These are phyloP conservation scores for Hylodesmum podocarpum DNA, from an alignment of 306 rosid genomes.

Conservation along the genomic window DNA sequence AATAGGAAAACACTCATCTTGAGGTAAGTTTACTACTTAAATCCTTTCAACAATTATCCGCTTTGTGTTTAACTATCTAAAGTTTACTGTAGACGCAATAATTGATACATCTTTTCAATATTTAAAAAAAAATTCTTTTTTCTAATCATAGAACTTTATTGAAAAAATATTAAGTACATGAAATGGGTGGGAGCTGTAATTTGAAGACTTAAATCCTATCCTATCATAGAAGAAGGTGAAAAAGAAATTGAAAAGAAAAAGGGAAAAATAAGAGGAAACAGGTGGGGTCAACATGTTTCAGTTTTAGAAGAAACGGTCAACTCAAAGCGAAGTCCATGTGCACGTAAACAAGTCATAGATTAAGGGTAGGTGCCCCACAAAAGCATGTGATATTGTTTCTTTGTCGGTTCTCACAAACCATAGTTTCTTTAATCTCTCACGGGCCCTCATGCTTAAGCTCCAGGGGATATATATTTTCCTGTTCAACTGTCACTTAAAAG, in stretches of 20 bases:
- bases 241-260: not conserved
- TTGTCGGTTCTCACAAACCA: conserved; percentile 34
- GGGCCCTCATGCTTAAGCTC: not conserved
- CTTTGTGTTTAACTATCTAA: too few species aligned
- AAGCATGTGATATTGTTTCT: conserved; percentile 49
- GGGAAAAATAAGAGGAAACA: not conserved
- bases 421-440: not conserved
- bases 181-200: not conserved
- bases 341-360: not conserved
- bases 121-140: too few species aligned
- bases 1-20: too few species aligned
- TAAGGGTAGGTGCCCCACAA: conserved; percentile 28
- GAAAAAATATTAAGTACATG: too few species aligned
- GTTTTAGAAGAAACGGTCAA: conserved; percentile 36
- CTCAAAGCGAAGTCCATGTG: conserved; percentile 33
- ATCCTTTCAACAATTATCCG: too few species aligned
- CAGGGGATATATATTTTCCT: not conserved
- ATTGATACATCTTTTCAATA: too few species aligned
- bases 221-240: not conserved
- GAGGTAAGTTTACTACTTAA: too few species aligned
- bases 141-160: too few species aligned
- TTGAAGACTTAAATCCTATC: not conserved
- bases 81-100: too few species aligned
- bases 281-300: conserved; percentile 35
- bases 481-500: not conserved